Evolutionary conservation across 306 rosid species (phyloP).

Genomic region (Betula pendula): DNA sequence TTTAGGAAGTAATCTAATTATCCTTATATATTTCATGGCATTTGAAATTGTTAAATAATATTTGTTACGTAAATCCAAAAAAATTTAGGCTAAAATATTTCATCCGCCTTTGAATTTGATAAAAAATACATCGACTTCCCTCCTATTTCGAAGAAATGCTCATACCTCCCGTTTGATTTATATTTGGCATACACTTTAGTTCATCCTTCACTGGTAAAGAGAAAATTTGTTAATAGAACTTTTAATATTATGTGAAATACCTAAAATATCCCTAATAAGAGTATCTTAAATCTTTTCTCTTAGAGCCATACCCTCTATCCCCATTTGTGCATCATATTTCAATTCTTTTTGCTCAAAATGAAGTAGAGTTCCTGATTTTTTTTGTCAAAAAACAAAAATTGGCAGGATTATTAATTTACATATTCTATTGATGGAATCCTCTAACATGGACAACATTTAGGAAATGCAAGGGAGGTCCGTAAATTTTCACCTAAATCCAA

Average conservation of each 20-base stretch:
- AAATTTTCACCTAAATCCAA: not conserved
- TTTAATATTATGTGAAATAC: not conserved
- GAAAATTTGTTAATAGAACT: not conserved
- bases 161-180: not conserved
- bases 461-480: not conserved
- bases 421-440: not conserved
- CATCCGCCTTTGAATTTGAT: no score
- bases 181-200: not conserved
- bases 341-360: not conserved
- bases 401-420: not conserved
- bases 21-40: conserved; percentile 9
- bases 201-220: not conserved
- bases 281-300: not conserved
- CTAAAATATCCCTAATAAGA: not conserved
- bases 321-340: not conserved
- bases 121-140: not conserved
- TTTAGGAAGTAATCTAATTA: not conserved
- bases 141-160: not conserved
- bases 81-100: not conserved
- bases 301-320: not conserved
- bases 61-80: not conserved
- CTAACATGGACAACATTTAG: not conserved
- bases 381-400: not conserved
- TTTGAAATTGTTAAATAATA: conserved; percentile 9
- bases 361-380: not conserved